Conservation (phyloP, 2,329 filamentous ascomycete species). For the Chaetothyriales sp. region DNA sequence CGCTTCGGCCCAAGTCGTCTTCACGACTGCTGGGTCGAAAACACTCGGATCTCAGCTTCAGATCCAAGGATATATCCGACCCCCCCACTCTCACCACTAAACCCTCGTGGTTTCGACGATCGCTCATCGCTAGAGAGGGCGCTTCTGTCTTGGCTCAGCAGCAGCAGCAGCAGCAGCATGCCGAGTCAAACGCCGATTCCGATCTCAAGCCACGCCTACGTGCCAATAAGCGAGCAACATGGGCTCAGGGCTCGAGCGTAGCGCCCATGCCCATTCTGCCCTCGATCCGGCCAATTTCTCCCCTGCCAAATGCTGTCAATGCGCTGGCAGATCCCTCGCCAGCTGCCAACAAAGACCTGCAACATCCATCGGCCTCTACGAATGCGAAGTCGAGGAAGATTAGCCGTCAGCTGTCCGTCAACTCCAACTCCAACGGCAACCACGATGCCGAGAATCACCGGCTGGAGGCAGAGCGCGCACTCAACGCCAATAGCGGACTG, state of each 20-base stretch:
- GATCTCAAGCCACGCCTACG: slow-evolving; percentile 42
- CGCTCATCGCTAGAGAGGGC: slow-evolving; percentile 67
- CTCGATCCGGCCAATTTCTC: slow-evolving; percentile 86
- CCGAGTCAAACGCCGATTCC: slow-evolving; percentile 29
- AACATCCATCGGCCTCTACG: slow-evolving; percentile 21
- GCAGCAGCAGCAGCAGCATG: slow-evolving; percentile 27
- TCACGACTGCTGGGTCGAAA: slow-evolving; percentile 78
- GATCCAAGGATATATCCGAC: slow-evolving; percentile 51
- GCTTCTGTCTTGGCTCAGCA: slow-evolving; percentile 44
- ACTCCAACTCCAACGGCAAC: slow-evolving; percentile 81
- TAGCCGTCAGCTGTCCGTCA: slow-evolving; percentile 81
- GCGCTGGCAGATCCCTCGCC: slow-evolving; percentile 38
- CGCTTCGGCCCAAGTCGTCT: slow-evolving; percentile 79
- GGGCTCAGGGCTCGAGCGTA: slow-evolving; percentile 69
- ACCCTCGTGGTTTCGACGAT: slow-evolving; percentile 94
- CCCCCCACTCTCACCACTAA: slow-evolving; percentile 55
- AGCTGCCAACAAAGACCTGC: slow-evolving; percentile 13
- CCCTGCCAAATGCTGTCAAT: slow-evolving; percentile 84
- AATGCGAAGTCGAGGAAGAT: slow-evolving; percentile 76
- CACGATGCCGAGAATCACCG: slow-evolving; percentile 83
- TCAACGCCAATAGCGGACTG: slow-evolving; percentile 67
- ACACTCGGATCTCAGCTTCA: slow-evolving; percentile 65
- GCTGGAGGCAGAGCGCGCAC: slow-evolving; percentile 77
- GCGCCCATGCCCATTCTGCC: slow-evolving; percentile 93
- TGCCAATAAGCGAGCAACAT: slow-evolving; percentile 74